Base-by-base conservation (phyloP, 1,284 basidiomycete genomes). In the Ceratobasidium sp. region DNA sequence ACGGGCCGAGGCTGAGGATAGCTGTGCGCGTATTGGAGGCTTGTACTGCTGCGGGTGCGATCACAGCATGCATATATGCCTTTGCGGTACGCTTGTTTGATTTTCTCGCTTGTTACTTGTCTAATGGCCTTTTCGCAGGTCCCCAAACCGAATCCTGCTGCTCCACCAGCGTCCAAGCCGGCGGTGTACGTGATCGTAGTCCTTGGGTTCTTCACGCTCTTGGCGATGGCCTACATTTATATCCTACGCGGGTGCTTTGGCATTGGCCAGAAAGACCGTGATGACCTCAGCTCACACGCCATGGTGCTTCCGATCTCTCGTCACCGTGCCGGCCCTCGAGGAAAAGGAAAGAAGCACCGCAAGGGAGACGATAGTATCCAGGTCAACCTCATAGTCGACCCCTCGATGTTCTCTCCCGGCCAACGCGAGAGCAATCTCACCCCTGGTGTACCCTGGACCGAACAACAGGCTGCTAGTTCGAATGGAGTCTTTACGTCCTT, bases 331-430 rank as follows among this genome's bases (percentile, higher is more conserved):
- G 66, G 66, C 12, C 12, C 12, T 17, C 46, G 20, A 69, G 70
- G 84, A 75, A 83, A 73, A 23, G 17, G 50, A 23, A 75, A 74
- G 57, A 64, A 65, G 15, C 61, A 65, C 20, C 46, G 65, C 28
- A 67, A 67, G 71, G 79, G 80, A 3, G 80, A 77, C 5, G 85
- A 86, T 7, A 87, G 89, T 81, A 89, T 93, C 0, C 91, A 92
- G 78, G 91, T 92, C 70, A 93, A 92, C 82, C 85, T 92, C 65
- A 92, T 92, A 79, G 90, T 92, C 42, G 91, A 92, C 82, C 91
- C 91, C 7, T 85, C 85, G 3, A 88, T 89, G 79, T 91, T 92
- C 78, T 87, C 56, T 15, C 61, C 59, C 28, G 61, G 61, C 28
- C 26, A 67, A 46, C 40, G 59, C 28, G 61, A 65, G 28, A 65